phyloP scores from a whole-genome alignment of 164 flowering plant species.

The Kalanchoe fedtschenkoi region DNA sequence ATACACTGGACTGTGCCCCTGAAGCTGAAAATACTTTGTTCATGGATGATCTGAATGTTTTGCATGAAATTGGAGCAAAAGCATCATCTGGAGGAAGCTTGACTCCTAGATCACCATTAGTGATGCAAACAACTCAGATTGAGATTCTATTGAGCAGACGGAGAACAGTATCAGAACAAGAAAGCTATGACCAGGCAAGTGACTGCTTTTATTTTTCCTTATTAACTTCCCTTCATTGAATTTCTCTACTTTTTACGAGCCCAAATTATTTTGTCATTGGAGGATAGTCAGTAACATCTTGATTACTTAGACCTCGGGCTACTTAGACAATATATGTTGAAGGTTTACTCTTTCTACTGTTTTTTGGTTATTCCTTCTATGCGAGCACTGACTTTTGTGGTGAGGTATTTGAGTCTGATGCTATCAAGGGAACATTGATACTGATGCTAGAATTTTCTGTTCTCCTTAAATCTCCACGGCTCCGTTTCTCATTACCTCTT shows the following conservation, averaged over 20 bases:
- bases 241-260: background rate
- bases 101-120: conserved; percentile 75
- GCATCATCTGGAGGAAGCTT: conserved; percentile 58
- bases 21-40: conserved; percentile 35
- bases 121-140: conserved; percentile 56
- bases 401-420: too few species aligned
- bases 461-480: background rate
- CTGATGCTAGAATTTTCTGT: background rate
- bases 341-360: too few species aligned
- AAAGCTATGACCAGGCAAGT: conserved; percentile 69
- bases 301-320: too few species aligned
- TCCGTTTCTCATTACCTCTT: background rate
- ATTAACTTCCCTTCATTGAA: background rate
- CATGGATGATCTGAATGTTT: conserved; percentile 36
- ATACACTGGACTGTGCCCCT: conserved; percentile 35
- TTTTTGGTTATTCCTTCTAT: background rate
- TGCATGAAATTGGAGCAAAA: conserved; percentile 24
- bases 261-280: background rate
- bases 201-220: background rate
- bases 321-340: too few species aligned
- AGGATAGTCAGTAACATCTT: background rate
- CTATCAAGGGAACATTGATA: too few species aligned
- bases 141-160: conserved; percentile 52
- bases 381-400: background rate
- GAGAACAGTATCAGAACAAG: conserved; percentile 52